These are phyloP conservation scores for Artemisia argyi DNA, from an alignment of 129 eudicot species.

Conservation along the genomic window DNA sequence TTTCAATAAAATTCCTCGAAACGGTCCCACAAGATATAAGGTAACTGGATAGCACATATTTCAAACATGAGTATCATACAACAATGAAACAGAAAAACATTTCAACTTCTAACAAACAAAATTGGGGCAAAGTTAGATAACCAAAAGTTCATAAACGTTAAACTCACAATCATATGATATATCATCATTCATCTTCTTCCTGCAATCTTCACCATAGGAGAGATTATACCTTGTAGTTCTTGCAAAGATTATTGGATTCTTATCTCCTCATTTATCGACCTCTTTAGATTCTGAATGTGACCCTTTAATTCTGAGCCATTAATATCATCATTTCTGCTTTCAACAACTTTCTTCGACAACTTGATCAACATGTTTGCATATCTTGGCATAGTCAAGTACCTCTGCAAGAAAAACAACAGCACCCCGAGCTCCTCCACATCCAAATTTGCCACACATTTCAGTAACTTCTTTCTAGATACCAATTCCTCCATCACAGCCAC, in stretches of 20 bases:
- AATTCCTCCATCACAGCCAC: constrained; percentile 95
- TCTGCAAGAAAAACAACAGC: constrained; percentile 69
- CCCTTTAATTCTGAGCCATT: constrained; percentile 52
- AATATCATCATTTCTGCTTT: constrained; percentile 65
- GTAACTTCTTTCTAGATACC: constrained; percentile 77
- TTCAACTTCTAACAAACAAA: background rate
- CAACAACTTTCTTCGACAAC: constrained; percentile 77
- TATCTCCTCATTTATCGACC: constrained; percentile 74
- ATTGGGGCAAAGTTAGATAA: background rate
- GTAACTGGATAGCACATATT: too few relatives aligned
- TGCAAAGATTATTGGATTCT: constrained; percentile 71
- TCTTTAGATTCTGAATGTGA: constrained; percentile 60
- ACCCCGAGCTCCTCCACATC: constrained; percentile 72
- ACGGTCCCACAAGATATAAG: too few relatives aligned
- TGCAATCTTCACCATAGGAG: constrained; percentile 81
- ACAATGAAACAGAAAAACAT: background rate
- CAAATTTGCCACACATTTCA: constrained; percentile 69
- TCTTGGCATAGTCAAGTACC: constrained; percentile 64
- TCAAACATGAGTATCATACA: background rate
- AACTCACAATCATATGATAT: constrained; percentile 9
- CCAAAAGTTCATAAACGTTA: background rate
- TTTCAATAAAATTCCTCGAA: too few relatives aligned
- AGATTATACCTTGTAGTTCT: constrained; percentile 89
- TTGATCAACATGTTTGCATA: constrained; percentile 61
- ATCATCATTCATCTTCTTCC: constrained; percentile 50